Base-by-base conservation (phyloP, 768 basidiomycete genomes). In the Suillus placidus region DNA sequence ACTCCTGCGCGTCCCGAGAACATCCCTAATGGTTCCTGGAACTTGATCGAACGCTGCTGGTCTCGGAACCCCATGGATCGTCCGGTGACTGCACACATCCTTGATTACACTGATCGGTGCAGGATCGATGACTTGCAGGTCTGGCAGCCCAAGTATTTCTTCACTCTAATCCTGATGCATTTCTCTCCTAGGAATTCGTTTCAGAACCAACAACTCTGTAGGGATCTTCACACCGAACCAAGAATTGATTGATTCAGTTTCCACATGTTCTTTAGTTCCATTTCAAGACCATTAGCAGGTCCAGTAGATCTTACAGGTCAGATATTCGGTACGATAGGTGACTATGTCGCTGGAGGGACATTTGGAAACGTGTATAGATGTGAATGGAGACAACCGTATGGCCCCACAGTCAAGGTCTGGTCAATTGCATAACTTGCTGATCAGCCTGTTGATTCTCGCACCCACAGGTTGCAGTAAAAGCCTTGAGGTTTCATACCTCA, bases 381-480 rank as follows among this genome's bases (percentile, higher is more conserved):
- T 20, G 35, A 62, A 43, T 45, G 61, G 45, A 35, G 47, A 47
- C 18, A 23, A 8, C 16, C 30, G 3, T 18, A 16, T 3, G 52
- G 52, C 52, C 8, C 16, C 10, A 38, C 38, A 0, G 54, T 62
- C 45, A 34, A 35, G 47, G 61, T 62, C 18, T 47, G 45, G 4
- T 1, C 16, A 62, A 5, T 30, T 12, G 23, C 16, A 1, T 13
- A 6, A 34, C 26, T 23, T 37, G 54, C 16, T 38, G 34, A 52
- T 34, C 18, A 34, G 9, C 9, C 18, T 32, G 45, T 37, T 10
- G 6, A 18, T 26, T 7, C 10, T 54, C 4, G 14, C 8, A 34
- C 23, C 35, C 7, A 18, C 18, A 54, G 43, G 61, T 62, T 37
- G 42, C 61, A 26, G 61, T 62, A 20, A 62, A 62, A 62, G n/a